Conservation (phyloP, 2,329 filamentous ascomycete species). For the Trichoderma sp. region DNA sequence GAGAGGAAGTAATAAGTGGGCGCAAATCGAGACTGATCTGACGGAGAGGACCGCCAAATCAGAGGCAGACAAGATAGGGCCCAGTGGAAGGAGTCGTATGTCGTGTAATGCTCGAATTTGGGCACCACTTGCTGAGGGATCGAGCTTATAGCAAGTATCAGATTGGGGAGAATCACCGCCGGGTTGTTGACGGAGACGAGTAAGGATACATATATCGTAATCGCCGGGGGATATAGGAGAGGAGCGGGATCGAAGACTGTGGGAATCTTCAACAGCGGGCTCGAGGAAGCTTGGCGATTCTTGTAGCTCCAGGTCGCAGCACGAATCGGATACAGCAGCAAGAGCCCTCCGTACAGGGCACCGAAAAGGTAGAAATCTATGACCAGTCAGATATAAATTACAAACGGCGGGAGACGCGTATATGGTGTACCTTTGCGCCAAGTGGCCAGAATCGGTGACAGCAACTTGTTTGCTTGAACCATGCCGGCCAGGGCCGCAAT, state of each 20-base stretch:
- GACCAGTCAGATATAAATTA: slow-evolving; percentile 3
- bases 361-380: slow-evolving; percentile 50
- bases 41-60: slow-evolving; percentile 35
- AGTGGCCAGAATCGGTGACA: slow-evolving; percentile 48
- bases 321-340: slow-evolving; percentile 61
- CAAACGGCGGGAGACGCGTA: background rate
- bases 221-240: slow-evolving; percentile 77
- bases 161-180: slow-evolving; percentile 70
- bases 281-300: slow-evolving; percentile 43
- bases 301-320: slow-evolving; percentile 54
- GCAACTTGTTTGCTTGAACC: slow-evolving; percentile 51
- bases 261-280: slow-evolving; percentile 60
- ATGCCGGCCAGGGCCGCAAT: slow-evolving; percentile 53
- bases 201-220: slow-evolving; percentile 76
- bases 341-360: slow-evolving; percentile 45
- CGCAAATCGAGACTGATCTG: slow-evolving; percentile 46
- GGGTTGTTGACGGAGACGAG: slow-evolving; percentile 67
- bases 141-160: slow-evolving; percentile 78
- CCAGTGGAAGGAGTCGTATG: slow-evolving; percentile 77
- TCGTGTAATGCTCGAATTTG: slow-evolving; percentile 56
- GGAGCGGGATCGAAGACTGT: slow-evolving; percentile 87
- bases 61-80: slow-evolving; percentile 71
- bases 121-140: slow-evolving; percentile 75
- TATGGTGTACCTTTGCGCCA: slow-evolving; percentile 54
- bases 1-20: slow-evolving; percentile 43